Percentiles rank a stretch among this genome's conserved stretches.
Conservation (phyloP, 1,284 basidiomycete genomes). For the Cutaneotrichosporon arboriforme region DNA sequence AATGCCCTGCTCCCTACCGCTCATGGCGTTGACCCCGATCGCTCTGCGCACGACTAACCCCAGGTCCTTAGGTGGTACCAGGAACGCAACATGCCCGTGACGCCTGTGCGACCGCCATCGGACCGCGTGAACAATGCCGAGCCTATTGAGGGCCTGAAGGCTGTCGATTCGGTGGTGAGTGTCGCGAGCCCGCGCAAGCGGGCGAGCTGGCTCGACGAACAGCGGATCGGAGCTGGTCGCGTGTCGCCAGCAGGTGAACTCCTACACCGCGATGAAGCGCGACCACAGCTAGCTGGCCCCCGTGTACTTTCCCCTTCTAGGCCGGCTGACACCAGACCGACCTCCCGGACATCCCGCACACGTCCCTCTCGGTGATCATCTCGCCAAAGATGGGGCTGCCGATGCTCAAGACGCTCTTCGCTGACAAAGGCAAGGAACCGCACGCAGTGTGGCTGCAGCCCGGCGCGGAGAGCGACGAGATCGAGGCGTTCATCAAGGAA, state of each 20-base stretch:
- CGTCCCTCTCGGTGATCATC: slow-evolving; percentile 73
- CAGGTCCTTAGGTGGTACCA: slow-evolving; percentile 61
- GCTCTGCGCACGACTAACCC: too few relatives aligned
- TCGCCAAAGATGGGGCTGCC: slow-evolving; percentile 56
- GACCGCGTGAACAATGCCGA: slow-evolving; percentile 20
- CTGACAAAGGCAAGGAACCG: slow-evolving; percentile 56
- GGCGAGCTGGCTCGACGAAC: too few relatives aligned
- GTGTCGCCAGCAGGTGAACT: too few relatives aligned
- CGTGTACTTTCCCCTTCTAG: too few relatives aligned
- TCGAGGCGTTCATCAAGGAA: slow-evolving; percentile 54
- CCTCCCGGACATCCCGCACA: slow-evolving; percentile 60
- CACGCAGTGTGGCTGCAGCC: slow-evolving; percentile 79
- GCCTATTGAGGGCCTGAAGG: slow-evolving; percentile 31
- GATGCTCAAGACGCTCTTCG: slow-evolving; percentile 49
- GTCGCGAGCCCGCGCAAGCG: slow-evolving; percentile 27
- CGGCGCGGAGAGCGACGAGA: slow-evolving; percentile 63
- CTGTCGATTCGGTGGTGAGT: slow-evolving; percentile 33
- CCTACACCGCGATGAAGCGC: too few relatives aligned
- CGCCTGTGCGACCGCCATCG: slow-evolving; percentile 55
- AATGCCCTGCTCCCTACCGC: too few relatives aligned
- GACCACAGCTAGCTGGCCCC: too few relatives aligned
- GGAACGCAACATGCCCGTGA: slow-evolving; percentile 50
- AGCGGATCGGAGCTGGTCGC: too few relatives aligned
- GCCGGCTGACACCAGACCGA: slow-evolving; percentile 50
- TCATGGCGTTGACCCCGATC: too few relatives aligned